These are phyloP conservation scores for Sugiyamaella neomexicana DNA, from an alignment of 1,139 yeast species.

Conservation along the genomic window DNA sequence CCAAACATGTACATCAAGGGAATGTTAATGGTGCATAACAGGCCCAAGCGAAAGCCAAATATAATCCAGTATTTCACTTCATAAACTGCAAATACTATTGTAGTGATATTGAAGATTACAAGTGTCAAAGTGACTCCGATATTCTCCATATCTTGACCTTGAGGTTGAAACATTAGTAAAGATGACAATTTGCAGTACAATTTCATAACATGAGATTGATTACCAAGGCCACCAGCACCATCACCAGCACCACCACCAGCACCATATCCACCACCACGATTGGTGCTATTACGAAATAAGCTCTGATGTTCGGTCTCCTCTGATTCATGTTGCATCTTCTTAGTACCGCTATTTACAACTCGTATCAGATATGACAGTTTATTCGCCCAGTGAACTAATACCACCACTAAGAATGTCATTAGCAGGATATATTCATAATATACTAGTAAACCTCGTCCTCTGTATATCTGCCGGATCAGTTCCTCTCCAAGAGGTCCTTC, in stretches of 20 bases:
- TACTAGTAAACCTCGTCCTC: slow-evolving; percentile 17
- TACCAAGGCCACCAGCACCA: too few species aligned
- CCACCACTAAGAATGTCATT: slow-evolving; percentile 6
- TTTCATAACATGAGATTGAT: not conserved
- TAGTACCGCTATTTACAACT: not conserved
- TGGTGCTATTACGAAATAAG: too few species aligned
- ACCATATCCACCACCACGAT: too few species aligned
- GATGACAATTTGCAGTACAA: slow-evolving; percentile 4
- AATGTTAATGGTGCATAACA: slow-evolving; percentile 30
- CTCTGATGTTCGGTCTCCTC: too few species aligned
- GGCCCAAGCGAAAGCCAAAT: slow-evolving; percentile 33
- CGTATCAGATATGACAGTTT: not conserved
- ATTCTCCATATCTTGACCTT: slow-evolving; percentile 22
- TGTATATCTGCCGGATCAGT: slow-evolving; percentile 18
- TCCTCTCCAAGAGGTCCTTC: slow-evolving; percentile 18
- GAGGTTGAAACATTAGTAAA: slow-evolving; percentile 24
- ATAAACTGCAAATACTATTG: slow-evolving; percentile 23
- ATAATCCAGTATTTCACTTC: slow-evolving; percentile 22
- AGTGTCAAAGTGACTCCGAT: slow-evolving; percentile 21
- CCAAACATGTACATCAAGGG: slow-evolving; percentile 35
- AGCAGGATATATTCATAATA: slow-evolving; percentile 19
- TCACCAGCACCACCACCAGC: too few species aligned
- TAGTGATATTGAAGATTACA: slow-evolving; percentile 19
- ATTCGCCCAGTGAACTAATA: slow-evolving; percentile 17
- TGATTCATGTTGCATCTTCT: too few species aligned